Percentiles rank a stretch among this genome's conserved stretches.
phyloP scores from a whole-genome alignment of 306 rosid genomes.

The Phaseolus lunatus region DNA sequence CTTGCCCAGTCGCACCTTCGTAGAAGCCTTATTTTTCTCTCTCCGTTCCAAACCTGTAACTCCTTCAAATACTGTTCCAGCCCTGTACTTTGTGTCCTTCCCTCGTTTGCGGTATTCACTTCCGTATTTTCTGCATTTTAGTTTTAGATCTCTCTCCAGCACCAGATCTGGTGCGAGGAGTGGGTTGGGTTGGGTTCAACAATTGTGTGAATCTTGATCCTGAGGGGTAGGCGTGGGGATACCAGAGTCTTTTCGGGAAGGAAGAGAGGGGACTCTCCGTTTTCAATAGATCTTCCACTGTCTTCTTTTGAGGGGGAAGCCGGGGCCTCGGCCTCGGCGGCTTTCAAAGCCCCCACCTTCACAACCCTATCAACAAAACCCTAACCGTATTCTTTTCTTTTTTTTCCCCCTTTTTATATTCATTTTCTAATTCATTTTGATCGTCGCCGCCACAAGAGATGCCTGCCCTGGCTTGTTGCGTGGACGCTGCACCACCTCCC shows the following conservation, averaged over 20 bases:
- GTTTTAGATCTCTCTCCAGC: conserved; percentile 9
- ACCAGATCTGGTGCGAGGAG: conserved; percentile 60
- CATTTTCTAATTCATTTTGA: conserved; percentile 42
- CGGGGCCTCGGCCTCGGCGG: conserved; percentile 99
- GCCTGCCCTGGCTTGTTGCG: conserved; percentile 95
- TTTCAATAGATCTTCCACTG: conserved; percentile 65
- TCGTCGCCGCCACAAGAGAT: conserved; percentile 70
- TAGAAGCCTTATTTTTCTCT: not conserved
- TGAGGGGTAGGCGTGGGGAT: conserved; percentile 78
- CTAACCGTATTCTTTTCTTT: conserved; percentile 37
- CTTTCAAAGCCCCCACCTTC: conserved; percentile 92
- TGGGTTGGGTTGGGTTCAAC: not conserved
- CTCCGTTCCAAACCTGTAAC: not conserved
- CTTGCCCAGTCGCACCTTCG: conserved; percentile 66
- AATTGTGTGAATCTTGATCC: conserved; percentile 47
- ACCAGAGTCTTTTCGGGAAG: conserved; percentile 50
- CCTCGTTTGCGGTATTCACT: not conserved
- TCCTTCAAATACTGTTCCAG: not conserved
- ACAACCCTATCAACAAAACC: conserved; percentile 49
- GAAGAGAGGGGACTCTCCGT: conserved; percentile 51
- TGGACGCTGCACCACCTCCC: conserved; percentile 81
- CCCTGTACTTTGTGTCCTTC: not conserved
- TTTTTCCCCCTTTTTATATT: not conserved
- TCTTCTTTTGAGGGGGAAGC: conserved; percentile 94
- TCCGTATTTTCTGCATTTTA: not conserved